Evolutionary conservation across 1,284 basidiomycete genomes (phyloP).

Genomic region (Puccinia triticina): DNA sequence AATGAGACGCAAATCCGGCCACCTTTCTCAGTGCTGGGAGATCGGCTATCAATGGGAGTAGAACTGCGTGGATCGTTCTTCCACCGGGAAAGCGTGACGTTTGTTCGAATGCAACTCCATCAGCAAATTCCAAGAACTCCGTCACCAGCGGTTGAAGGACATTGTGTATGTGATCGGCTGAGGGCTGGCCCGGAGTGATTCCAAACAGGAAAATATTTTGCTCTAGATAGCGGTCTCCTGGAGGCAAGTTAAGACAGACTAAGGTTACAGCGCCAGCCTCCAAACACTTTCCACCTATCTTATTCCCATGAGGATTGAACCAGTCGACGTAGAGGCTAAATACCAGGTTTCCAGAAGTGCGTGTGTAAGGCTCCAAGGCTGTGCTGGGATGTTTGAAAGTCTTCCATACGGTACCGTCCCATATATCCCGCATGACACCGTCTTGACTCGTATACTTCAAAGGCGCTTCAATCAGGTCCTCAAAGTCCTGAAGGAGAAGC

Average conservation of each 20-base stretch:
- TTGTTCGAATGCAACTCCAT: conserved; percentile 5
- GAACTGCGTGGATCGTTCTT: not conserved
- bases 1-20: conserved; percentile 14
- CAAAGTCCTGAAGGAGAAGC: not conserved
- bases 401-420: conserved; percentile 35
- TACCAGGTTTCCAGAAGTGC: conserved; percentile 13
- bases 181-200: conserved; percentile 19
- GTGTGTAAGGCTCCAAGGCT: not conserved
- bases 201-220: no score
- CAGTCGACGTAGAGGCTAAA: conserved; percentile 20
- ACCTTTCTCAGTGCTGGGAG: conserved; percentile 29
- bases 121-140: not conserved
- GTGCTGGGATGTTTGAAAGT: not conserved
- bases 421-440: conserved; percentile 27
- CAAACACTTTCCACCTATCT: no score
- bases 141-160: conserved; percentile 9
- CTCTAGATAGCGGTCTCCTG: no score
- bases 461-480: not conserved
- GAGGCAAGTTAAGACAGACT: no score
- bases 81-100: not conserved
- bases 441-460: not conserved
- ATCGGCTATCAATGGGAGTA: conserved; percentile 34
- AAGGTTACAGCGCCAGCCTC: no score
- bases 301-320: no score
- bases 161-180: conserved; percentile 2